Evolutionary conservation across 2,329 filamentous ascomycete genomes (phyloP).

Genomic region (Fonsecaea pedrosoi): DNA sequence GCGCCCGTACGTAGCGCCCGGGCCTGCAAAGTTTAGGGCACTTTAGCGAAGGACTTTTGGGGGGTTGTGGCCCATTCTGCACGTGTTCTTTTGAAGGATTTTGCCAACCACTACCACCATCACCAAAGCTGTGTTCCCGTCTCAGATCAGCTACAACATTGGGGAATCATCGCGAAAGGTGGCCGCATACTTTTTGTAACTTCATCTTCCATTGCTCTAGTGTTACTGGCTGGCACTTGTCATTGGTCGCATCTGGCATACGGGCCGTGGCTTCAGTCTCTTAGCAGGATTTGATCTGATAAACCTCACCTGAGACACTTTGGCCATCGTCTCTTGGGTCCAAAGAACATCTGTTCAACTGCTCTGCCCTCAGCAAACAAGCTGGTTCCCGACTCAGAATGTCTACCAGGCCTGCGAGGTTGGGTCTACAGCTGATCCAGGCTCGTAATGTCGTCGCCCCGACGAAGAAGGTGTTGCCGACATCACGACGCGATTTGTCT

Average conservation of each 20-base stretch:
- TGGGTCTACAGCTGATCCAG: constrained; percentile 32
- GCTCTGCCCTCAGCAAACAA: constrained; percentile 10
- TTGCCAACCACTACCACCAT: neutral
- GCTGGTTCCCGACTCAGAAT: constrained; percentile 19
- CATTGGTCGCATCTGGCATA: neutral
- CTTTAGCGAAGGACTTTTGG: constrained; percentile 4
- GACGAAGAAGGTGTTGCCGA: constrained; percentile 17
- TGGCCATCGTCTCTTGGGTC: neutral
- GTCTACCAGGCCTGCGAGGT: constrained; percentile 27
- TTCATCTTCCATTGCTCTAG: constrained; percentile 9
- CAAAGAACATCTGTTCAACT: constrained; percentile 4
- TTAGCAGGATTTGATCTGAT: neutral
- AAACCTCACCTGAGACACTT: constrained; percentile 1
- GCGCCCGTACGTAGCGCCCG: neutral
- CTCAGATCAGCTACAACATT: constrained; percentile 3
- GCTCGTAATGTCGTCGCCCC: constrained; percentile 21
- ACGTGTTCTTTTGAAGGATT: neutral
- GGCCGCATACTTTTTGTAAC: neutral
- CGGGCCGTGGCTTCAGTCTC: neutral
- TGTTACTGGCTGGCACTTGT: neutral
- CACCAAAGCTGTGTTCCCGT: neutral
- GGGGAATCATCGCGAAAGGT: neutral
- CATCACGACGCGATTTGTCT: constrained; percentile 28
- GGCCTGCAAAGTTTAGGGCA: neutral
- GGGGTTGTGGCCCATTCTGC: neutral